These are phyloP conservation scores for Aspergillus sp. DNA, from an alignment of 2,329 filamentous ascomycete genomes.

Conservation along the genomic window DNA sequence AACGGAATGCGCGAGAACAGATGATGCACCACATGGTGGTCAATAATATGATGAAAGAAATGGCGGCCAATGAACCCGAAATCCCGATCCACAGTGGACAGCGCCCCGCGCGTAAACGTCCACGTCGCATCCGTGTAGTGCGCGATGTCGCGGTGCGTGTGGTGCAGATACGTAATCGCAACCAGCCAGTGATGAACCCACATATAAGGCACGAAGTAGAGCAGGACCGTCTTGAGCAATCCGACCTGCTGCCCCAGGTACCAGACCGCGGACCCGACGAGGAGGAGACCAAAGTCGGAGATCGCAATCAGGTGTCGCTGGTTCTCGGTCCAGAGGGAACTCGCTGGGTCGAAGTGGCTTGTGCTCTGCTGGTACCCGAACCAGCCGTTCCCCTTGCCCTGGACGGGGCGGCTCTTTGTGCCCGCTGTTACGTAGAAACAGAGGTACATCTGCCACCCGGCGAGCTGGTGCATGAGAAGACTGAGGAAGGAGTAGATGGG, in stretches of 20 bases:
- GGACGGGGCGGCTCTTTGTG: constrained; percentile 43
- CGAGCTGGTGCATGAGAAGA: constrained; percentile 62
- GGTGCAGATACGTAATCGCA: constrained; percentile 73
- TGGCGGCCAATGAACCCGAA: constrained; percentile 65
- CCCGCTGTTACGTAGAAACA: constrained; percentile 59
- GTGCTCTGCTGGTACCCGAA: constrained; percentile 17
- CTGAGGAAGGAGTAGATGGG: constrained; percentile 57
- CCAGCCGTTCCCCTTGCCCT: constrained; percentile 10
- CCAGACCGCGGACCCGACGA: constrained; percentile 54
- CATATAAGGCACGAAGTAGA: constrained; percentile 65
- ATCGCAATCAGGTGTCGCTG: constrained; percentile 59
- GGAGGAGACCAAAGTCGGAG: constrained; percentile 60
- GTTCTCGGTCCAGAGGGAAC: constrained; percentile 59
- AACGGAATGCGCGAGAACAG: constrained; percentile 62
- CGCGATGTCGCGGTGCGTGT: constrained; percentile 60
- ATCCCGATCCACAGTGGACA: constrained; percentile 64
- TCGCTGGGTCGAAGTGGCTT: constrained; percentile 62
- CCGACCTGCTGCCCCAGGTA: constrained; percentile 53
- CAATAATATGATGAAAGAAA: constrained; percentile 66
- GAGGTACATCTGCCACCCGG: constrained; percentile 66
- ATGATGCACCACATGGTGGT: constrained; percentile 65
- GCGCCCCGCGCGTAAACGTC: constrained; percentile 63
- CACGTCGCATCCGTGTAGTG: constrained; percentile 61
- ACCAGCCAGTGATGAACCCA: constrained; percentile 76
- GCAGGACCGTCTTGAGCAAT: constrained; percentile 55